Evolutionary conservation across 2,329 filamentous ascomycete species (phyloP).

Genomic region (Fusarium nanum): DNA sequence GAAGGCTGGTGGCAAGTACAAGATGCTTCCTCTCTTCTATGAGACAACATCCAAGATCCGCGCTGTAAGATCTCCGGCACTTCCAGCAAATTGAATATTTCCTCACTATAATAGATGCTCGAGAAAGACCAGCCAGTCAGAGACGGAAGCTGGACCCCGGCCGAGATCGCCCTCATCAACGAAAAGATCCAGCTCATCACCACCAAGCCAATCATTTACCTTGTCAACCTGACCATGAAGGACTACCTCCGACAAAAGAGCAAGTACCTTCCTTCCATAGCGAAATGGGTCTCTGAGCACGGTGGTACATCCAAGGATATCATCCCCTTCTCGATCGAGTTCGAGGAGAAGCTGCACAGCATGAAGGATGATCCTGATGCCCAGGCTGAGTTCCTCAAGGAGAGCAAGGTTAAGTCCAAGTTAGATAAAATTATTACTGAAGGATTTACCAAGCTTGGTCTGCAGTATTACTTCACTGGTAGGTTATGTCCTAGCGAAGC

Average conservation of each 20-base stretch:
- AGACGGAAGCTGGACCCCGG: constrained; percentile 57
- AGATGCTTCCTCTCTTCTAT: constrained; percentile 58
- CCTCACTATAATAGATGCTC: constrained; percentile 48
- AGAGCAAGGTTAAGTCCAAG: constrained; percentile 56
- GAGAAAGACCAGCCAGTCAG: constrained; percentile 56
- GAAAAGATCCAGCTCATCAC: constrained; percentile 60
- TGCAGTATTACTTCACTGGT: constrained; percentile 60
- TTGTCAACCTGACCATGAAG: constrained; percentile 60
- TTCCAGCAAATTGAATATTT: not conserved
- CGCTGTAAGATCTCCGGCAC: constrained; percentile 36
- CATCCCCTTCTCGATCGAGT: constrained; percentile 59
- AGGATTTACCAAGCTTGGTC: constrained; percentile 57
- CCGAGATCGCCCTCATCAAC: constrained; percentile 59
- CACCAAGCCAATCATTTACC: constrained; percentile 59
- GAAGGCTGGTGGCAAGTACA: constrained; percentile 59
- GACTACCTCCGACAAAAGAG: constrained; percentile 60
- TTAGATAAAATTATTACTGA: constrained; percentile 58
- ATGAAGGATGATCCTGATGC: constrained; percentile 53
- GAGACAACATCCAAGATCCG: constrained; percentile 57
- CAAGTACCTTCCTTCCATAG: constrained; percentile 59
- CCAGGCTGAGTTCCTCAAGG: constrained; percentile 52
- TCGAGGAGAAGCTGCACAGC: constrained; percentile 57
- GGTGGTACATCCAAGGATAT: constrained; percentile 56
- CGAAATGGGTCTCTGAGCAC: constrained; percentile 59
- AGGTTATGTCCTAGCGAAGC: not conserved